Percentiles rank a stretch among this genome's conserved stretches.
Conservation (phyloP, 192 early-diverging fungal genomes). For the Umbelopsis ramanniana region DNA sequence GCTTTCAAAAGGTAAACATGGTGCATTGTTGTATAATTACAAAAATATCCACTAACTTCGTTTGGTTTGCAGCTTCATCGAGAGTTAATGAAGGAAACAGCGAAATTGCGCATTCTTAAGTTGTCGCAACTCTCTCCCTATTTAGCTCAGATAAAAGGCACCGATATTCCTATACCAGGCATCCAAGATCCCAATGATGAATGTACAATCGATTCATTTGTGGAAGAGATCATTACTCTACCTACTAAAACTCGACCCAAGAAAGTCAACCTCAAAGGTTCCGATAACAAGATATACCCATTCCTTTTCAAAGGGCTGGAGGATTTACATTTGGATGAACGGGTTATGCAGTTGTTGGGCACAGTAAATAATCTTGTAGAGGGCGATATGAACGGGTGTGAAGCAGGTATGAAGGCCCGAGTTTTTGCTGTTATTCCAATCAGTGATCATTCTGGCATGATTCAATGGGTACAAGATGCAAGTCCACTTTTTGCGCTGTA, state of each 20-base stretch:
- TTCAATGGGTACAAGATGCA: conserved; percentile 92
- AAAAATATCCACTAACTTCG: not conserved
- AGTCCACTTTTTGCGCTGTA: conserved; percentile 78
- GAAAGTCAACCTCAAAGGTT: conserved; percentile 66
- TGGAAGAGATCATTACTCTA: conserved; percentile 55
- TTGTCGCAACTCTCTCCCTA: conserved; percentile 64
- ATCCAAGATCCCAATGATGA: conserved; percentile 23
- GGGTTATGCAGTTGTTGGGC: conserved; percentile 81
- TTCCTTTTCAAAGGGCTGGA: conserved; percentile 94
- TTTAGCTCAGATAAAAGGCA: conserved; percentile 49
- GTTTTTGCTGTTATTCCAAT: conserved; percentile 82
- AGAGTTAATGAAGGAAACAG: conserved; percentile 59
- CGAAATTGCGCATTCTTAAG: conserved; percentile 57
- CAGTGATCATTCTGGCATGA: conserved; percentile 87
- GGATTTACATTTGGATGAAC: conserved; percentile 91
- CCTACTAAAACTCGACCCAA: conserved; percentile 95
- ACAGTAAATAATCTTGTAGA: conserved; percentile 65
- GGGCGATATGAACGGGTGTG: conserved; percentile 49
- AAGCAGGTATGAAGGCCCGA: conserved; percentile 44
- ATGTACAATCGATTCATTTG: conserved; percentile 58
- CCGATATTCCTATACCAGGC: conserved; percentile 58
- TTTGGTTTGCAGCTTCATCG: conserved; percentile 51
- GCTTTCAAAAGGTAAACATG: conserved; percentile 59
- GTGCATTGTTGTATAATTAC: too few species aligned
- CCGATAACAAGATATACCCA: conserved; percentile 60